These are phyloP conservation scores for Cyclocybe aegerita DNA, from an alignment of 768 basidiomycete genomes.

Conservation along the genomic window DNA sequence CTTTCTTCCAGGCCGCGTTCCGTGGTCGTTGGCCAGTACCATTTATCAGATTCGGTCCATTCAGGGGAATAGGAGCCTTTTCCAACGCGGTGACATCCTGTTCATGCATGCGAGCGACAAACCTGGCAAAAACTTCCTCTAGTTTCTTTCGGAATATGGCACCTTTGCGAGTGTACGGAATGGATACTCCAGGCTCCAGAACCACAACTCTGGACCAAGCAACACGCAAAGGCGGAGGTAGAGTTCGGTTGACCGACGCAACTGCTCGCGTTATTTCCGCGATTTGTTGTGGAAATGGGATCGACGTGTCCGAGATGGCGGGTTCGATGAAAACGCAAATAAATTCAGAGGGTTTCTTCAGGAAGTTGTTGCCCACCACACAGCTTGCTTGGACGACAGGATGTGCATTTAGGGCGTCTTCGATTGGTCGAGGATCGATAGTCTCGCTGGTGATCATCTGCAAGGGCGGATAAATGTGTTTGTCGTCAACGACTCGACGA, in stretches of 20 bases:
- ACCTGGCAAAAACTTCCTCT: constrained; percentile 20
- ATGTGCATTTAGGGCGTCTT: constrained; percentile 17
- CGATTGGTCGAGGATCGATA: constrained; percentile 26
- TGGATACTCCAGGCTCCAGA: constrained; percentile 15
- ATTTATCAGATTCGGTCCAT: not conserved
- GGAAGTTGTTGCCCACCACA: constrained; percentile 28
- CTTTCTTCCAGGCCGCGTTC: constrained; percentile 2
- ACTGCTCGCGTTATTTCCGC: constrained; percentile 20
- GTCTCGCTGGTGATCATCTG: constrained; percentile 25
- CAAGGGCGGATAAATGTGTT: not conserved
- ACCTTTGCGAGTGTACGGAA: constrained; percentile 26
- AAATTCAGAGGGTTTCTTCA: constrained; percentile 17
- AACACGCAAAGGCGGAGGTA: constrained; percentile 25
- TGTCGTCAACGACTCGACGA: not conserved
- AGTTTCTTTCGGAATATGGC: constrained; percentile 27
- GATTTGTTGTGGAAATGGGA: constrained; percentile 3
- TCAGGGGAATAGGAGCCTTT: not conserved
- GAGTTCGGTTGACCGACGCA: constrained; percentile 21
- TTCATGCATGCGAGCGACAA: constrained; percentile 7
- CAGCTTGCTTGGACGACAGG: constrained; percentile 18
- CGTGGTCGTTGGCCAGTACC: not conserved
- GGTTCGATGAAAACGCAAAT: constrained; percentile 23
- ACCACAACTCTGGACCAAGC: constrained; percentile 24
- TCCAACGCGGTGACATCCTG: not conserved
- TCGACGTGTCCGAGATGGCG: not conserved